These are phyloP conservation scores for Boletus calvinii DNA, from an alignment of 1,284 basidiomycete genomes.

Conservation along the genomic window DNA sequence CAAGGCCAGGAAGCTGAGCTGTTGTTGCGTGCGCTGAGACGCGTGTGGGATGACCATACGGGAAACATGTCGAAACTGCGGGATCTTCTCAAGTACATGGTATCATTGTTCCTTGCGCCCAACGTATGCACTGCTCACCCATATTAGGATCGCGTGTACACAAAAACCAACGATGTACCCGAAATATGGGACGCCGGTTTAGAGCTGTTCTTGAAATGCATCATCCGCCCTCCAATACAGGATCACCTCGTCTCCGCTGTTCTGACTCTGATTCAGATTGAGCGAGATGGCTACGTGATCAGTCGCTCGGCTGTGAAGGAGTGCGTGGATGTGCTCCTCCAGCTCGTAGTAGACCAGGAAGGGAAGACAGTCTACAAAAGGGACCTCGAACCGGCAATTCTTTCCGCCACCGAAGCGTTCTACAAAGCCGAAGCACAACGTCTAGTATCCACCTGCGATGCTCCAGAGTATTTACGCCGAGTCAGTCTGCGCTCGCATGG, in stretches of 20 bases:
- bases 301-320: constrained; percentile 90
- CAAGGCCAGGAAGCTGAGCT: constrained; percentile 79
- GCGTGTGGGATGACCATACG: constrained; percentile 94
- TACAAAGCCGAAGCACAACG: constrained; percentile 77
- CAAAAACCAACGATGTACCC: constrained; percentile 68
- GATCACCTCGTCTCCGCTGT: constrained; percentile 81
- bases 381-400: constrained; percentile 83
- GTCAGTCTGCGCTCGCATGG: constrained; percentile 46
- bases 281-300: constrained; percentile 89
- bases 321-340: constrained; percentile 84
- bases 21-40: constrained; percentile 79
- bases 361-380: constrained; percentile 75
- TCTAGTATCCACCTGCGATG: constrained; percentile 74
- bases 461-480: constrained; percentile 78
- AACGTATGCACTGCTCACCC: constrained; percentile 18
- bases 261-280: constrained; percentile 85
- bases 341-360: constrained; percentile 55
- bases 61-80: constrained; percentile 88
- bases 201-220: constrained; percentile 81
- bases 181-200: constrained; percentile 84
- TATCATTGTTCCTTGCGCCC: constrained; percentile 38
- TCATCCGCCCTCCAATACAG: constrained; percentile 83
- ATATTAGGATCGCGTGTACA: constrained; percentile 86
- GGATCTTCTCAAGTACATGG: constrained; percentile 96
- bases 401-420: constrained; percentile 78